A percentile compares a stretch with the other conserved stretches of the same genome.
Conservation (phyloP, 2,329 filamentous ascomycete species). For the Diplodia intermedia region DNA sequence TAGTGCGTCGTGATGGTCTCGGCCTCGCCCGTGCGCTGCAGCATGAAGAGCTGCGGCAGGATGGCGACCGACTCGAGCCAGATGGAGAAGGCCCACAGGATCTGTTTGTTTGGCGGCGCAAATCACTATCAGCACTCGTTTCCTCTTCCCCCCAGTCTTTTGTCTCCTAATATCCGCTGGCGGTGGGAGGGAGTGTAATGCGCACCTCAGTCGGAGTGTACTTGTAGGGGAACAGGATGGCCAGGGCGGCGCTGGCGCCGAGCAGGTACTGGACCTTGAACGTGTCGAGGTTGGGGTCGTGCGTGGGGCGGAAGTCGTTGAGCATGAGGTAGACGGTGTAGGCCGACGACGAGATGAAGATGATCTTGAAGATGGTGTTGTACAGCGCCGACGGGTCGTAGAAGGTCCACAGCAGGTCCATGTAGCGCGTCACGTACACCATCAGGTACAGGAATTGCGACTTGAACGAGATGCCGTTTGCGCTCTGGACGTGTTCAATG, state of each 20-base stretch:
- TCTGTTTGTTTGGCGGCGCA: slow-evolving; percentile 56
- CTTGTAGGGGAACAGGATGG: slow-evolving; percentile 81
- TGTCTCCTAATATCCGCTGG: no score
- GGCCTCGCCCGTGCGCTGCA: slow-evolving; percentile 95
- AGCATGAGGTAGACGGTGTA: slow-evolving; percentile 99
- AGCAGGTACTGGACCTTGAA: slow-evolving; percentile 97
- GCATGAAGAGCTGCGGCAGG: slow-evolving; percentile 95
- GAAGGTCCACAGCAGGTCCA: slow-evolving; percentile 85
- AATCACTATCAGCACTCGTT: no score
- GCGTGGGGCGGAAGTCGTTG: slow-evolving; percentile 94
- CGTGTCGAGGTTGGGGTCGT: slow-evolving; percentile 95
- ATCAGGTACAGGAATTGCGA: slow-evolving; percentile 94
- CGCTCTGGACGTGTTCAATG: slow-evolving; percentile 69
- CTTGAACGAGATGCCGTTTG: slow-evolving; percentile 97
- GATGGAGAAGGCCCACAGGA: slow-evolving; percentile 97
- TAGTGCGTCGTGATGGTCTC: slow-evolving; percentile 99
- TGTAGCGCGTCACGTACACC: slow-evolving; percentile 92
- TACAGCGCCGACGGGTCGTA: slow-evolving; percentile 74
- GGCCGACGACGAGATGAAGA: slow-evolving; percentile 87
- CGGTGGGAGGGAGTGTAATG: background rate
- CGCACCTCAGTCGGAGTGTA: slow-evolving; percentile 74
- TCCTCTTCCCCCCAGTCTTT: no score
- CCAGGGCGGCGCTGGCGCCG: slow-evolving; percentile 78
- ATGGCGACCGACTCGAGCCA: slow-evolving; percentile 98
- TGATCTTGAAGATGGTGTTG: slow-evolving; percentile 93